Percentiles rank a stretch among this genome's conserved stretches.
Conservation (phyloP, 345 rosid species). For the Dipteronia dyeriana region DNA sequence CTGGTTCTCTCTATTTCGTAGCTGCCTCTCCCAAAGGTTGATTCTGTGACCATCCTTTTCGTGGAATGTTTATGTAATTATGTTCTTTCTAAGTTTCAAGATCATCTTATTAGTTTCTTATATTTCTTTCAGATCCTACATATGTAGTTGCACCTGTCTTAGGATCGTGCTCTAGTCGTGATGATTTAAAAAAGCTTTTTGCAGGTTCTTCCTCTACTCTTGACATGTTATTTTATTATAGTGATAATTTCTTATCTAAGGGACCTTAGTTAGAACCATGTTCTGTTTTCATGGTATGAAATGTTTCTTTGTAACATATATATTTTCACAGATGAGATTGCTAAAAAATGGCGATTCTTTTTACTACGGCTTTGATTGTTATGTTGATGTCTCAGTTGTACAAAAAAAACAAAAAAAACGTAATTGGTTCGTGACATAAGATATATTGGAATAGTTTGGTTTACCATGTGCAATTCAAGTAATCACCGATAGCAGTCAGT, state of each 20-base stretch:
- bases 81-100: neutral
- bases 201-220: conserved; percentile 51
- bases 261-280: neutral
- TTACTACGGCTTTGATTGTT: neutral
- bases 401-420: neutral
- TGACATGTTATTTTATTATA: neutral
- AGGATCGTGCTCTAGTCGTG: conserved; percentile 63
- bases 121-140: conserved; percentile 67
- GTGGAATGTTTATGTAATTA: neutral
- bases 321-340: neutral
- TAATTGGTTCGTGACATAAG: neutral
- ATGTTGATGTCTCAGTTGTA: neutral
- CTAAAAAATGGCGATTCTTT: neutral
- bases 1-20: conserved; percentile 82
- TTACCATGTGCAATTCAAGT: neutral
- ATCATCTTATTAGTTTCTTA: conserved; percentile 9
- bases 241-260: neutral
- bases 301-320: neutral
- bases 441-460: neutral
- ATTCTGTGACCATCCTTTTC: neutral
- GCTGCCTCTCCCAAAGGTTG: conserved; percentile 95
- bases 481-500: too few species aligned
- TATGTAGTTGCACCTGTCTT: conserved; percentile 85
- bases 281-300: neutral
- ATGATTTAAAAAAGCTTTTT: conserved; percentile 81